Base-by-base conservation (phyloP, 2,329 filamentous ascomycete genomes). In the Aspergillus quadrilineatus region DNA sequence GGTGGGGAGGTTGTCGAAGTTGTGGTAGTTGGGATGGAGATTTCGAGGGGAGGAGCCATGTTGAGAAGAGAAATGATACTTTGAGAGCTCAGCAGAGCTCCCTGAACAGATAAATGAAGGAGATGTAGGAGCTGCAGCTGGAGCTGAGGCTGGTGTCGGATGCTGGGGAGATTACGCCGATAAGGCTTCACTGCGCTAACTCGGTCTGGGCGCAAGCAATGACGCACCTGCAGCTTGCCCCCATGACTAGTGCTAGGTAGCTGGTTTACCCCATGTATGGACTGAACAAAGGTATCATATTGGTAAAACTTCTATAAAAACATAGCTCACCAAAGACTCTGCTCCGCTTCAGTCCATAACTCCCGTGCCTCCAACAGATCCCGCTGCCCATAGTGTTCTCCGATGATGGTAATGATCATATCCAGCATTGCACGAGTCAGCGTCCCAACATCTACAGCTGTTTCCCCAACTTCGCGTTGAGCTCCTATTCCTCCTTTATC, bases 371-470 rank as follows among this genome's bases (percentile, higher is more conserved):
- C 85, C 48, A 97, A 81, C 60, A 97, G 75, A 73, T 97, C 93
- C 62, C 88, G 82, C 75, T 97, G 93, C 1, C 93, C 92, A 74
- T 92, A 97, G 63, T 89, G 85, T 74, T 96, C 92, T 65, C 91
- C 92, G 47, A 89, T 87, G 36, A 97, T 82, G 0, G 90, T 94
- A 63, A 97, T 79, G 52, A 97, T 90, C 90, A 96, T 96, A 74
- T 95, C 92, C 34, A 97, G 79, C 41, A 91, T 92, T n/a, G 86
- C 88, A 29, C 83, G 80, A 15, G 66, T 70, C 56, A 73, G 66
- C 47, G 63, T 63, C 12, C 53, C 53, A 34, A 62, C 49, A 67
- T 67, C 56, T 56, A 67, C 55, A 6, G 46, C 49, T 39, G 55
- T 53, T 4, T 66, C 62, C 22, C 69, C 47, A n/a, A 55, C 48